Evolutionary conservation across 257 asterid species (phyloP), one percentile per base, ranked within the genome.

Genomic region (Solanum pennellii): DNA sequence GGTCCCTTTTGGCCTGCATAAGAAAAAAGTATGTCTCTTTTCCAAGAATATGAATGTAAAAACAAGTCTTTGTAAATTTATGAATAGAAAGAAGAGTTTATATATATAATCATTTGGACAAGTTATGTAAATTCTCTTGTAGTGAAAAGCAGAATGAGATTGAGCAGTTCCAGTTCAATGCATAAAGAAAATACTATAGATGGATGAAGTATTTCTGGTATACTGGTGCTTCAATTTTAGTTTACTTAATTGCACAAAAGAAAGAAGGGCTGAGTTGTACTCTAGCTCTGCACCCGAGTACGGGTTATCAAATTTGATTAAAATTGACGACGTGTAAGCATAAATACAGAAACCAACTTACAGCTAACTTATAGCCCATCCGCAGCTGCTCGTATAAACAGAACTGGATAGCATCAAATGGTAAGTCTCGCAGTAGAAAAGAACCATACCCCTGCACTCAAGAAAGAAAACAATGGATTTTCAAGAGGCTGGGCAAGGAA

Each of bases 331-430:
- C 1, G 5, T 80, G 68, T 29, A 80, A 47, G 85, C 27, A 80
- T 80, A 20, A 2, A 45, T 16, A 16, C 10, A 52, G 12, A 47
- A 1, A 65, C 68, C 69, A 86, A 91, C 97, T 88, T 93, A 94
- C 97, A 23, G 95, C 96, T 93, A 92, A 73, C 89, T 90, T 92
- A 86, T 93, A 94, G 5, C 97, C 97, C 49, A 92, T 86, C 77
- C 92, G 92, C 35, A 94, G 92, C 91, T 94, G 97, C 90, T 94
- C 96, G 62, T 93, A 94, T 74, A 94, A 87, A 89, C 97, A 94
- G 88, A 94, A 94, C 82, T 94, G 97, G 37, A 94, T 76, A 62
- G 97, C 97, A 90, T 94, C 97, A 86, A 94, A 94, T 69, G 97
- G 97, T 89, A 94, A 90, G 89, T 93, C 97, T 71, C 97, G 88